Evolutionary conservation across 129 eudicot genomes (phyloP).

Genomic region (Helianthus tuberosus): DNA sequence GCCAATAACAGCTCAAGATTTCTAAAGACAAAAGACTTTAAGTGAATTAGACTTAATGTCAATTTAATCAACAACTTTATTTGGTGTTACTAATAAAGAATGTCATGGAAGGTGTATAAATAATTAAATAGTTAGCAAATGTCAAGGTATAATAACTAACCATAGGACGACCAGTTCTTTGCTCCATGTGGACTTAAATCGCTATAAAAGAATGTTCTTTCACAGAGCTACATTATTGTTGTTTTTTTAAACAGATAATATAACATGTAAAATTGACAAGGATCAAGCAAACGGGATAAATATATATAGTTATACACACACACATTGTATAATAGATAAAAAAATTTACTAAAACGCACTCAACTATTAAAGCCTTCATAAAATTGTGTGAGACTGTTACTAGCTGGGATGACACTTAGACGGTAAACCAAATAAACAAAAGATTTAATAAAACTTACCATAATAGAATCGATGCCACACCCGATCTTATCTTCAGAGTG

Average conservation of each 20-base stretch:
- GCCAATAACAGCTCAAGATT: constrained; percentile 34
- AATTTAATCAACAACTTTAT: constrained; percentile 35
- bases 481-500: constrained; percentile 84
- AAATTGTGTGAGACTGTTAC: too few species aligned
- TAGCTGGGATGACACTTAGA: background rate
- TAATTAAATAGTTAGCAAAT: constrained; percentile 21
- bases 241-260: background rate
- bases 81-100: constrained; percentile 36
- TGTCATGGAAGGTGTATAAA: constrained; percentile 8
- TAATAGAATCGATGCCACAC: constrained; percentile 79
- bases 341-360: too few species aligned
- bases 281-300: background rate
- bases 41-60: constrained; percentile 23
- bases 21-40: constrained; percentile 30
- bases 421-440: background rate
- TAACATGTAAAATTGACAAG: constrained; percentile 8
- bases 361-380: too few species aligned
- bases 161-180: constrained; percentile 26
- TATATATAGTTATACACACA: background rate
- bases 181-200: constrained; percentile 38
- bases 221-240: constrained; percentile 13
- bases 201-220: constrained; percentile 17
- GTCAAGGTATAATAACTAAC: constrained; percentile 33
- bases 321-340: too few species aligned
- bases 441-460: constrained; percentile 50